Evolutionary conservation across 228 moss, liverwort and hornwort species (phyloP).

Genomic region (Sphagnum fallax): DNA sequence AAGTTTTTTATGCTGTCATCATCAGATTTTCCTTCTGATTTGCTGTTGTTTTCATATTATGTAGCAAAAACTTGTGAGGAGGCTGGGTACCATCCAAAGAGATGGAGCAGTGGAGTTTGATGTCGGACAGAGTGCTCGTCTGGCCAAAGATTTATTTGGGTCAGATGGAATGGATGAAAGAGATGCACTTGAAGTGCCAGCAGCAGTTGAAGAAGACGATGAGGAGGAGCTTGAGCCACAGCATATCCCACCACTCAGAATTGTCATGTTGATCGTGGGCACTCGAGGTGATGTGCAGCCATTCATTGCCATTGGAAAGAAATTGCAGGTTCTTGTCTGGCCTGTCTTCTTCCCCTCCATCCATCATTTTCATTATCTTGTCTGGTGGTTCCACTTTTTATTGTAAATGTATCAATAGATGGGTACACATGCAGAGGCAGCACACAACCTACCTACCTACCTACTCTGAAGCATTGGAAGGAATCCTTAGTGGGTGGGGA

Average conservation of each 20-base stretch:
- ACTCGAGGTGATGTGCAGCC: conserved; percentile 98
- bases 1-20: neutral
- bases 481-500: no score
- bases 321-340: conserved; percentile 58
- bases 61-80: conserved; percentile 80
- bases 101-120: conserved; percentile 94
- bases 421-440: no score
- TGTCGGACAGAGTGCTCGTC: conserved; percentile 63
- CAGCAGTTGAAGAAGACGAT: conserved; percentile 18
- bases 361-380: no score
- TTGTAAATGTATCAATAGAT: no score
- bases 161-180: conserved; percentile 51
- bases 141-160: conserved; percentile 69
- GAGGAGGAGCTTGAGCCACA: conserved; percentile 18
- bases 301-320: conserved; percentile 96
- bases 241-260: conserved; percentile 66
- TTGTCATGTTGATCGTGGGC: conserved; percentile 97
- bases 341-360: neutral
- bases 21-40: neutral
- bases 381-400: no score
- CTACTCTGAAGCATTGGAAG: no score
- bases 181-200: conserved; percentile 27
- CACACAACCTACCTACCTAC: no score
- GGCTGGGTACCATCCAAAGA: conserved; percentile 71
- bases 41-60: conserved; percentile 3